A percentile compares a stretch with the other conserved stretches of the same genome.
These are phyloP conservation scores for Colletotrichum destructivum DNA, from an alignment of 2,329 filamentous ascomycete genomes.

Conservation along the genomic window DNA sequence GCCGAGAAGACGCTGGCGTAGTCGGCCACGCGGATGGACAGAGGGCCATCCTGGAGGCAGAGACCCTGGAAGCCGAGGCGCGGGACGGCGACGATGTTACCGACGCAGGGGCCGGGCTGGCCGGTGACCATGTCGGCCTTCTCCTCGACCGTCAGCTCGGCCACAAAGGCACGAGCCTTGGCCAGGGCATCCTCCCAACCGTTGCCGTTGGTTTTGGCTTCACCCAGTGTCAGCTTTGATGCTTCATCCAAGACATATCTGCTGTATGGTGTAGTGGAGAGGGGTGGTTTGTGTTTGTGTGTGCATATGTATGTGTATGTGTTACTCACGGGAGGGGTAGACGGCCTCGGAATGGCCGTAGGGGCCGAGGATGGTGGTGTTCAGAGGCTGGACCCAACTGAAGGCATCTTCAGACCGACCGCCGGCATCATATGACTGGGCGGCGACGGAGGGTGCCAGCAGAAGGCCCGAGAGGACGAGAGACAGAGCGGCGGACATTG, in stretches of 20 bases:
- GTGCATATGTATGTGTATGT: too few relatives aligned
- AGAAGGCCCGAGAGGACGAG: constrained; percentile 58
- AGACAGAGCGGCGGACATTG: constrained; percentile 55
- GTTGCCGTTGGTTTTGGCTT: constrained; percentile 55
- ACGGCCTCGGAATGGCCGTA: constrained; percentile 57
- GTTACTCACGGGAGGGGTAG: constrained; percentile 55
- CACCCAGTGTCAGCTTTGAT: constrained; percentile 36
- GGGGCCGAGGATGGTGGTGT: constrained; percentile 57
- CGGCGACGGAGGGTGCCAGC: constrained; percentile 47
- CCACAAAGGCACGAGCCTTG: constrained; percentile 54
- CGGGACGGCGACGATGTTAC: constrained; percentile 55
- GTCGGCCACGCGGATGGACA: constrained; percentile 55
- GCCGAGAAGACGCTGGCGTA: constrained; percentile 62
- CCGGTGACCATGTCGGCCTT: constrained; percentile 54
- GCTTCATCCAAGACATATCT: too few relatives aligned
- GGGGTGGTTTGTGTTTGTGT: too few relatives aligned
- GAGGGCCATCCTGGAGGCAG: constrained; percentile 58
- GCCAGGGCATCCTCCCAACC: constrained; percentile 55
- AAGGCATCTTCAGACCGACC: constrained; percentile 51
- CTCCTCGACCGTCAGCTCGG: constrained; percentile 49
- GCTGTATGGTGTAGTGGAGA: too few relatives aligned
- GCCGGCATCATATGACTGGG: constrained; percentile 47
- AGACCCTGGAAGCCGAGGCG: constrained; percentile 60
- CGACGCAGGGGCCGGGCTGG: constrained; percentile 52
- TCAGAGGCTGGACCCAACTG: constrained; percentile 56